Percentiles rank a stretch among this genome's conserved stretches.
Evolutionary conservation across 768 basidiomycete species (phyloP).

Genomic region (Mycena galericulata): DNA sequence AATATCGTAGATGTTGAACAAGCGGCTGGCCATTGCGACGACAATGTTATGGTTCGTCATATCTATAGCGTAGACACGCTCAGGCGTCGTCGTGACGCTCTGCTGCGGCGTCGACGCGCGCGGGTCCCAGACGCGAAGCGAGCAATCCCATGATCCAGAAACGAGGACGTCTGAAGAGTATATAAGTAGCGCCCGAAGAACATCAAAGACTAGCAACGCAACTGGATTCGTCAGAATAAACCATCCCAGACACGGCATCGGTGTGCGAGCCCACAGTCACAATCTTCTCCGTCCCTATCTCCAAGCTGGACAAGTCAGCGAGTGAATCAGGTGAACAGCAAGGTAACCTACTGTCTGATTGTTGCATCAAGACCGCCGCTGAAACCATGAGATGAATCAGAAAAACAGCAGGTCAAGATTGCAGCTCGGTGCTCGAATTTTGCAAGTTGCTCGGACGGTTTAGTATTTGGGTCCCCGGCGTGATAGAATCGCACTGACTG

Average conservation of each 20-base stretch:
- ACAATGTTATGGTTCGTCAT: constrained; percentile 84
- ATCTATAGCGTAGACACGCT: constrained; percentile 89
- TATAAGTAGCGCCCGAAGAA: not conserved
- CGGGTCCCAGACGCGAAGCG: constrained; percentile 90
- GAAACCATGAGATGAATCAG: constrained; percentile 74
- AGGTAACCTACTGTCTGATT: constrained; percentile 78
- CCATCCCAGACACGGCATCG: constrained; percentile 83
- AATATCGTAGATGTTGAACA: constrained; percentile 91
- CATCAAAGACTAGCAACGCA: not conserved
- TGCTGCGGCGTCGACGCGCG: constrained; percentile 69
- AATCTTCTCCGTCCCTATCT: constrained; percentile 79
- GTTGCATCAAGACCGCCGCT: constrained; percentile 91
- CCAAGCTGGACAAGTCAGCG: constrained; percentile 64
- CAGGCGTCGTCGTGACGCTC: constrained; percentile 75
- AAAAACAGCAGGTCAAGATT: constrained; percentile 86
- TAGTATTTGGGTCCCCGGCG: constrained; percentile 69
- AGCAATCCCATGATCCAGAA: constrained; percentile 93
- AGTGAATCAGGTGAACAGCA: not conserved
- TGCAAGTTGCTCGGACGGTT: constrained; percentile 73
- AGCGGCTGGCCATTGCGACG: constrained; percentile 91
- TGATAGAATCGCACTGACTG: constrained; percentile 63
- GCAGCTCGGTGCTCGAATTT: constrained; percentile 92
- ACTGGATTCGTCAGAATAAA: constrained; percentile 77
- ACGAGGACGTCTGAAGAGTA: constrained; percentile 70
- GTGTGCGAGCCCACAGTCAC: constrained; percentile 84